These are phyloP conservation scores for Trametes meyenii DNA, from an alignment of 768 basidiomycete genomes.

Conservation along the genomic window DNA sequence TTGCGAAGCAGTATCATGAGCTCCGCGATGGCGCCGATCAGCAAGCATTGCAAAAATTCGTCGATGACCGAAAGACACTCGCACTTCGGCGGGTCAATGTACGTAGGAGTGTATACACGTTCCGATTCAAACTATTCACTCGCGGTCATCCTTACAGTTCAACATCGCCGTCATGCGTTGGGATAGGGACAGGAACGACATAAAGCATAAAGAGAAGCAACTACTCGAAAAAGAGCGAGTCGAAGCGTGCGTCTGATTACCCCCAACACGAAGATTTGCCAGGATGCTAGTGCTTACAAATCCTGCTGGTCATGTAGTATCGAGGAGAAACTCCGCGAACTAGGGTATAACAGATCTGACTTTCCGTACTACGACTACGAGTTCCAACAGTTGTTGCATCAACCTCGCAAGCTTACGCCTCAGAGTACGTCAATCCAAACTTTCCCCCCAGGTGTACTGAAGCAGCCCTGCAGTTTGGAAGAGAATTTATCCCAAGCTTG, in stretches of 20 bases:
- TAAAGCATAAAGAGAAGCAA: background rate
- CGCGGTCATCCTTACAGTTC: background rate
- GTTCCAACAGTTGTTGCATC: background rate
- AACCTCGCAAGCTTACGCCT: constrained; percentile 4
- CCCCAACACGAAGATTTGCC: no score
- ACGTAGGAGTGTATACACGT: background rate
- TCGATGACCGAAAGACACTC: constrained; percentile 1
- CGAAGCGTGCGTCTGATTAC: background rate
- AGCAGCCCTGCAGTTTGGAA: constrained; percentile 1
- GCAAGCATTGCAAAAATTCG: background rate
- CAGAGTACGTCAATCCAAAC: background rate
- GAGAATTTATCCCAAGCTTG: constrained; percentile 1
- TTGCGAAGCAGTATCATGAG: background rate
- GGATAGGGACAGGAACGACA: background rate
- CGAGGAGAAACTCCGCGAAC: constrained; percentile 6
- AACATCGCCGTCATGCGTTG: background rate
- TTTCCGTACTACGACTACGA: background rate
- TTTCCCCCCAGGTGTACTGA: background rate
- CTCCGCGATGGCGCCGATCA: background rate
- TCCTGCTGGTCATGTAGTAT: background rate
- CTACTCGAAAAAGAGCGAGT: background rate
- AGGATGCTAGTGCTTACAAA: no score
- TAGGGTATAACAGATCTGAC: constrained; percentile 9
- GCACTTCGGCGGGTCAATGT: background rate
- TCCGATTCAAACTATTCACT: background rate